Evolutionary conservation across 2,329 filamentous ascomycete species (phyloP).

Genomic region (Proliferodiscus dingleyae): DNA sequence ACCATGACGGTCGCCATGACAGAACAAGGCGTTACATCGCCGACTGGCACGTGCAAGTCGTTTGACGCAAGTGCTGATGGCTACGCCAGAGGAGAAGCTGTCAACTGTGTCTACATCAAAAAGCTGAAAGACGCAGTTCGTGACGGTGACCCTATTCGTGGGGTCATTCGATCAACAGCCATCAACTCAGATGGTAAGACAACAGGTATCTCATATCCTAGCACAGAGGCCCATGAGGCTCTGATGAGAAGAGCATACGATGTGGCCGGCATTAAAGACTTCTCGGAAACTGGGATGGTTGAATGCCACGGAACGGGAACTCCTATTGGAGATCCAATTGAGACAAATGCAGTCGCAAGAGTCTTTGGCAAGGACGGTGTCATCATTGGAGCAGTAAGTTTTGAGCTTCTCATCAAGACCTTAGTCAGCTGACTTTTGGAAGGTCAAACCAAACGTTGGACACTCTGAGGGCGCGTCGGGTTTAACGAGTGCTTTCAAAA

Average conservation of each 20-base stretch:
- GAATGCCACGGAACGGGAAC: slow-evolving; percentile 20
- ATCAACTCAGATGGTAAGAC: slow-evolving; percentile 47
- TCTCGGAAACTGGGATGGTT: slow-evolving; percentile 10
- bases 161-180: slow-evolving; percentile 49
- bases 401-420: neutral
- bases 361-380: slow-evolving; percentile 10
- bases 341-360: slow-evolving; percentile 9
- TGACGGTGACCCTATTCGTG: slow-evolving; percentile 53
- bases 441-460: slow-evolving; percentile 26
- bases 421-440: neutral
- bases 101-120: slow-evolving; percentile 54
- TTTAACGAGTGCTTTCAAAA: slow-evolving; percentile 25
- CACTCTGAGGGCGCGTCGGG: slow-evolving; percentile 22
- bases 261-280: slow-evolving; percentile 11
- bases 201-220: slow-evolving; percentile 40
- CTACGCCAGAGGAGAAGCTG: slow-evolving; percentile 59
- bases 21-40: slow-evolving; percentile 5
- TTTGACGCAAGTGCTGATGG: slow-evolving; percentile 55
- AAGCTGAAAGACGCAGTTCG: slow-evolving; percentile 50
- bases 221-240: slow-evolving; percentile 29
- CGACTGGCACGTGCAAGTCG: slow-evolving; percentile 39
- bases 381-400: slow-evolving; percentile 8
- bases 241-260: slow-evolving; percentile 16
- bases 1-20: slow-evolving; percentile 5
- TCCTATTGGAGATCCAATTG: slow-evolving; percentile 14